phyloP scores from a whole-genome alignment of 257 asterid genomes.

The Echium plantagineum region DNA sequence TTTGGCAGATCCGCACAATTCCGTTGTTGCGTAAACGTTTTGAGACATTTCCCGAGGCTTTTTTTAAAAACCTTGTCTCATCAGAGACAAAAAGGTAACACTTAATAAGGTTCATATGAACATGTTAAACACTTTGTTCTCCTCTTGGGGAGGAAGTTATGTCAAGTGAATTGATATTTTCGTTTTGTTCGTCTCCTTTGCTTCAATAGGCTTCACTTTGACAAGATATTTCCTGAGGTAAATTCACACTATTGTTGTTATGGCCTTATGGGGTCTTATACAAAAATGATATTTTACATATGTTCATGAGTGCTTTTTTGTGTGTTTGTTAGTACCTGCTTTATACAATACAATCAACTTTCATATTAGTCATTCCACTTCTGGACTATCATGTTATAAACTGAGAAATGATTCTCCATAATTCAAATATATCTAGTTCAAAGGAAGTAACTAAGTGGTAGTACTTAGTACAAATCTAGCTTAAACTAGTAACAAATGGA shows the following conservation, averaged over 20 bases:
- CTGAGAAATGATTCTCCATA: too few species aligned
- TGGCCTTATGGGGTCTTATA: neutral
- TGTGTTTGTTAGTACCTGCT: too few species aligned
- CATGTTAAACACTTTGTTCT: neutral
- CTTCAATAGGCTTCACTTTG: slow-evolving; percentile 55
- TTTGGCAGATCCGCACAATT: slow-evolving; percentile 67
- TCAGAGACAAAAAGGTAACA: slow-evolving; percentile 50
- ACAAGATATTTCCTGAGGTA: slow-evolving; percentile 56
- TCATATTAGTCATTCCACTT: too few species aligned
- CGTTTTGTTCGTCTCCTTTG: slow-evolving; percentile 13
- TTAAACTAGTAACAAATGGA: too few species aligned
- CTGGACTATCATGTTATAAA: too few species aligned
- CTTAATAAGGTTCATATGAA: neutral
- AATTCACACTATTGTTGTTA: slow-evolving; percentile 6
- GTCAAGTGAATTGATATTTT: slow-evolving; percentile 1
- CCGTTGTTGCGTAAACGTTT: slow-evolving; percentile 94
- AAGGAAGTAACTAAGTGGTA: too few species aligned
- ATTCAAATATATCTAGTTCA: too few species aligned
- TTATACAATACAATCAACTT: too few species aligned
- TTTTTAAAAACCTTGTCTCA: slow-evolving; percentile 76
- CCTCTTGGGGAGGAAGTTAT: neutral
- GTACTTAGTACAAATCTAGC: too few species aligned
- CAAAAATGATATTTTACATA: neutral
- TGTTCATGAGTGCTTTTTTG: neutral
- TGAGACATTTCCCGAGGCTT: slow-evolving; percentile 94